Conservation (phyloP, 805 yeast species). For the Yamadazyma paraphyllophila region DNA sequence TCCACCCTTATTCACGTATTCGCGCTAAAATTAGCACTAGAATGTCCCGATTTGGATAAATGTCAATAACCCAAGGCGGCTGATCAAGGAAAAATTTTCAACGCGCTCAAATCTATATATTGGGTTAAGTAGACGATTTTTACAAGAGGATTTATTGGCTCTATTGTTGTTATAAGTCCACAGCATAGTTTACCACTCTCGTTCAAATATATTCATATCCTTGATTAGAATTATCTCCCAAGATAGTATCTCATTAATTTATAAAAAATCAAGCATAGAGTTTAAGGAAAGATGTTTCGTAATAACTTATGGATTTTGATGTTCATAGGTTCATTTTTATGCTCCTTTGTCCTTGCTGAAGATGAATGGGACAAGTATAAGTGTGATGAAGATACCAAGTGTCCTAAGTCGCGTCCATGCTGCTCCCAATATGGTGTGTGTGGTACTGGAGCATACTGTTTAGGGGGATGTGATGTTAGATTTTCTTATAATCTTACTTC, state of each 20-base stretch:
- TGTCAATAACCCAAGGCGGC: constrained; percentile 7
- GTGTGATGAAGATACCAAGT: constrained; percentile 54
- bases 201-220: neutral
- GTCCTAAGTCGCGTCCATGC: constrained; percentile 84
- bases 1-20: neutral
- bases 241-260: no score
- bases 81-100: constrained; percentile 8
- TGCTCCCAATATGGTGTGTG: constrained; percentile 80
- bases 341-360: constrained; percentile 12
- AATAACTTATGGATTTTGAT: constrained; percentile 4
- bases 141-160: neutral
- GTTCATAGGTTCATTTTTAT: constrained; percentile 4
- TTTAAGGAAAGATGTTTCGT: constrained; percentile 3
- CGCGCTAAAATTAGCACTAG: neutral
- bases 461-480: constrained; percentile 85
- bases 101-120: constrained; percentile 5
- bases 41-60: constrained; percentile 6
- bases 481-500: constrained; percentile 62
- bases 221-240: neutral
- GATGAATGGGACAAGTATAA: constrained; percentile 10
- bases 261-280: no score
- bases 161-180: no score
- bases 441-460: constrained; percentile 75
- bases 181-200: no score
- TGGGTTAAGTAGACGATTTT: neutral